Percentiles rank a stretch among this genome's conserved stretches.
Conservation (phyloP, 257 asterid species). For the Cordia subcordata region DNA sequence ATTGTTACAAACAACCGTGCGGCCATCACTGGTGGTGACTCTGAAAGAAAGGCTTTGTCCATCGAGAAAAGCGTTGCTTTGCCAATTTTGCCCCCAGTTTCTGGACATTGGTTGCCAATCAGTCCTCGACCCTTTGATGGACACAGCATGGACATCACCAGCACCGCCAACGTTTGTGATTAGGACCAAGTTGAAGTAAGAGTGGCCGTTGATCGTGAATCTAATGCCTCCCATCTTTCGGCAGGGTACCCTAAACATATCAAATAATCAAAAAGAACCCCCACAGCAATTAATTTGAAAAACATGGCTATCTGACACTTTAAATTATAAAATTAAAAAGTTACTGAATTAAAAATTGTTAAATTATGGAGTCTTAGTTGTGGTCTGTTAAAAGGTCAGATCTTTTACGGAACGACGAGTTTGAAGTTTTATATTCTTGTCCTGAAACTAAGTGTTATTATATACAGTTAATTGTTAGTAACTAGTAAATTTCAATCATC, state of each 20-base stretch:
- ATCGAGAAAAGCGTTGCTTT: constrained; percentile 37
- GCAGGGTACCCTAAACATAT: constrained; percentile 36
- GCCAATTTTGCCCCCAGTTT: constrained; percentile 66
- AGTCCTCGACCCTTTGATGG: constrained; percentile 38
- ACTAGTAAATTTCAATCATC: too few relatives aligned
- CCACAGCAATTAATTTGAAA: too few relatives aligned
- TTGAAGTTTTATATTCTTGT: too few relatives aligned
- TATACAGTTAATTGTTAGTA: too few relatives aligned
- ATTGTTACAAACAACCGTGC: constrained; percentile 21
- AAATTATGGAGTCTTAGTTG: too few relatives aligned
- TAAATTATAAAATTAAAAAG: too few relatives aligned
- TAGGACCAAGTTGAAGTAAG: constrained; percentile 50
- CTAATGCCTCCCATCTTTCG: constrained; percentile 44
- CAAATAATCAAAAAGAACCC: too few relatives aligned
- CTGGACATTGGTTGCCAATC: constrained; percentile 47
- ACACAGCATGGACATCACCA: constrained; percentile 46
- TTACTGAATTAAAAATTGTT: too few relatives aligned
- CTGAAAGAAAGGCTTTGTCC: constrained; percentile 47
- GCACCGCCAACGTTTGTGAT: constrained; percentile 53
- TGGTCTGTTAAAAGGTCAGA: too few relatives aligned
- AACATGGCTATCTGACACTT: too few relatives aligned
- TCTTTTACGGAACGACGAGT: too few relatives aligned
- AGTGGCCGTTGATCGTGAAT: constrained; percentile 52
- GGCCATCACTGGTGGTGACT: constrained; percentile 46
- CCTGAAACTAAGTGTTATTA: too few relatives aligned